Conservation (phyloP, 352 stramenopile genomes). For the Globisporangium cystogenes region DNA sequence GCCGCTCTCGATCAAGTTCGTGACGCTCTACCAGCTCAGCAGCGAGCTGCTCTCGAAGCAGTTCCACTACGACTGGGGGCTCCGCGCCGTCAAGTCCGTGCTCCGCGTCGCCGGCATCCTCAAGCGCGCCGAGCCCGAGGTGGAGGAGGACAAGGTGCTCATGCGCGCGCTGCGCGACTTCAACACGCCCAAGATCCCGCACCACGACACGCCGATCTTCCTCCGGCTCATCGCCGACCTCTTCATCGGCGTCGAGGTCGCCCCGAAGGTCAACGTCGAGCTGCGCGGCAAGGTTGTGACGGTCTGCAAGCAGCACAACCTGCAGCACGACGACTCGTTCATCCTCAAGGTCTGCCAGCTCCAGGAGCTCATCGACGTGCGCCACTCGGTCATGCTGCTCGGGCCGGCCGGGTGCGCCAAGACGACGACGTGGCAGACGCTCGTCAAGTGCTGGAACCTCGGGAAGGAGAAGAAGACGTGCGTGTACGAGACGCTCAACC, state of each 20-base stretch:
- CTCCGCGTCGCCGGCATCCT: slow-evolving; percentile 83
- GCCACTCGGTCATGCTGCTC: slow-evolving; percentile 85
- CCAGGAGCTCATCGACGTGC: slow-evolving; percentile 85
- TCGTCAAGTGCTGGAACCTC: slow-evolving; percentile 86
- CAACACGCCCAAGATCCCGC: slow-evolving; percentile 86
- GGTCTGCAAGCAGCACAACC: slow-evolving; percentile 87
- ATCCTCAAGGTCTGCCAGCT: slow-evolving; percentile 86
- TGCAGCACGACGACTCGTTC: slow-evolving; percentile 84
- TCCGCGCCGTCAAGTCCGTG: slow-evolving; percentile 88
- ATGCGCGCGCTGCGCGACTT: slow-evolving; percentile 85
- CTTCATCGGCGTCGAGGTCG: slow-evolving; percentile 92
- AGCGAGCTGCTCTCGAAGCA: slow-evolving; percentile 85
- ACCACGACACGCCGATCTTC: slow-evolving; percentile 87
- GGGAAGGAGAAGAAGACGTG: slow-evolving; percentile 87
- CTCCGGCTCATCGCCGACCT: slow-evolving; percentile 82
- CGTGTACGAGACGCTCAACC: slow-evolving; percentile 87
- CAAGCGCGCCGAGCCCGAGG: slow-evolving; percentile 73
- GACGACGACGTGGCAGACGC: slow-evolving; percentile 80
- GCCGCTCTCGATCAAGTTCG: slow-evolving; percentile 91
- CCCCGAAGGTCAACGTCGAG: slow-evolving; percentile 91
- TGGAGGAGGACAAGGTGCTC: slow-evolving; percentile 84
- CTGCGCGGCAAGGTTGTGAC: slow-evolving; percentile 90
- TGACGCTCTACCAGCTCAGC: slow-evolving; percentile 87
- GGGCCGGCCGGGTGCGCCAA: slow-evolving; percentile 80
- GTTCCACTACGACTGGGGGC: slow-evolving; percentile 90